These are phyloP conservation scores for Lipomyces chichibuensis DNA, from an alignment of 805 yeast genomes.

Conservation along the genomic window DNA sequence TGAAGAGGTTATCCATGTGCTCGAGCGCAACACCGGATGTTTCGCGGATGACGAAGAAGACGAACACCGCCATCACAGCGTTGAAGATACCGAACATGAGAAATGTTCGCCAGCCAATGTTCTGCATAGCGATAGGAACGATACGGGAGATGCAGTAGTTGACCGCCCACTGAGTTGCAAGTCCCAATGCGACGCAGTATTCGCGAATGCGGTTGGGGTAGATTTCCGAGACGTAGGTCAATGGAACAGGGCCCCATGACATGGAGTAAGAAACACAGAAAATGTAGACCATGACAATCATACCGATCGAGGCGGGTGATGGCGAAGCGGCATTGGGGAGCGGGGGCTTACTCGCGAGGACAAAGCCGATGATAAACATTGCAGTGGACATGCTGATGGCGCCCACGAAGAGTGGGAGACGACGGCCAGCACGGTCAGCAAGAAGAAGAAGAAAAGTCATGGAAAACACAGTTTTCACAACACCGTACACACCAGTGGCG, in stretches of 20 bases:
- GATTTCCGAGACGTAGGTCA: constrained; percentile 30
- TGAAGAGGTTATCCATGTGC: constrained; percentile 72
- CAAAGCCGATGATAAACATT: constrained; percentile 37
- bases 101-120: constrained; percentile 34
- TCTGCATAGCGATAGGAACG: constrained; percentile 26
- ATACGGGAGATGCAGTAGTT: constrained; percentile 28
- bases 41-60: constrained; percentile 60
- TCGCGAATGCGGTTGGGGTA: constrained; percentile 33
- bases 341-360: constrained; percentile 22
- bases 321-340: constrained; percentile 16
- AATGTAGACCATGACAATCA: constrained; percentile 33
- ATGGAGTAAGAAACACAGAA: constrained; percentile 26
- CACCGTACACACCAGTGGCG: constrained; percentile 36
- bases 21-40: constrained; percentile 73
- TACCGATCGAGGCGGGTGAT: constrained; percentile 21
- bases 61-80: constrained; percentile 49
- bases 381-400: constrained; percentile 35
- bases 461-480: constrained; percentile 34
- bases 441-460: constrained; percentile 36
- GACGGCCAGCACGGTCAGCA: constrained; percentile 39
- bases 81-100: constrained; percentile 34
- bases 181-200: constrained; percentile 32
- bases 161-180: constrained; percentile 34
- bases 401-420: constrained; percentile 36
- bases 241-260: constrained; percentile 35